Evolutionary conservation across 2,329 filamentous ascomycete genomes (phyloP), one percentile per base, ranked within the genome.

Genomic region (Cordyceps sp.): DNA sequence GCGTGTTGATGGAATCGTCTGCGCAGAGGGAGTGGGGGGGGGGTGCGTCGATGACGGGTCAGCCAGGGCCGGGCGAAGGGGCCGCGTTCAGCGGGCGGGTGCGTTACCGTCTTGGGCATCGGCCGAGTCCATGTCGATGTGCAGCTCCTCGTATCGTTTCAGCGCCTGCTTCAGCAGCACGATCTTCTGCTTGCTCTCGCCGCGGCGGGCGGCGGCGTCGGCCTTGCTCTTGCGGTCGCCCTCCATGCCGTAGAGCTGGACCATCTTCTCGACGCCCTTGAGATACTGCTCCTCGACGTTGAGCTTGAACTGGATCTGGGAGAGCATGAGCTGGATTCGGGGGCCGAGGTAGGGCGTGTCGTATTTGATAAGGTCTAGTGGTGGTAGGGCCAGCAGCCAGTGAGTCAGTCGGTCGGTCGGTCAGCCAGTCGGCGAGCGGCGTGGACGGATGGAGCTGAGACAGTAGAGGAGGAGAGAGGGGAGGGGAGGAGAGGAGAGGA

Each of bases 241-340:
- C 54, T 96, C 90, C 69, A 96, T 90, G 51, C 90, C 78, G 52
- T 98, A 98, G 23, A 98, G 66, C 53, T 90, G 84, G 29, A 94
- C 83, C 90, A 98, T 96, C 63, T 98, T 98, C 58, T 98, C 90
- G 45, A 98, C 90, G 39, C 90, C 90, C 49, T 93, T 92, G 42
- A 96, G 85, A 58, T 98, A 98, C 58, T 98, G 90, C 53, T 94
- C 93, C 55, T 98, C 90, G 19, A 98, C 90, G 43, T 90, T 93
- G 38, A 98, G 70, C 62, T 98, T 98, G 64, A 98, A 98, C 57
- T 96, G 85, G 40, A 98, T 78, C 56, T 98, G 90, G 30, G 90
- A 93, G 49, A 98, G 65, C 90, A 98, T 98, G 48, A 96, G 80
- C 61, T 98, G 90, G 48, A 98, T 98, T 44, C 92, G 85, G 37